Evolutionary conservation across 2,329 filamentous ascomycete species (phyloP).

Genomic region (Cytospora mali): DNA sequence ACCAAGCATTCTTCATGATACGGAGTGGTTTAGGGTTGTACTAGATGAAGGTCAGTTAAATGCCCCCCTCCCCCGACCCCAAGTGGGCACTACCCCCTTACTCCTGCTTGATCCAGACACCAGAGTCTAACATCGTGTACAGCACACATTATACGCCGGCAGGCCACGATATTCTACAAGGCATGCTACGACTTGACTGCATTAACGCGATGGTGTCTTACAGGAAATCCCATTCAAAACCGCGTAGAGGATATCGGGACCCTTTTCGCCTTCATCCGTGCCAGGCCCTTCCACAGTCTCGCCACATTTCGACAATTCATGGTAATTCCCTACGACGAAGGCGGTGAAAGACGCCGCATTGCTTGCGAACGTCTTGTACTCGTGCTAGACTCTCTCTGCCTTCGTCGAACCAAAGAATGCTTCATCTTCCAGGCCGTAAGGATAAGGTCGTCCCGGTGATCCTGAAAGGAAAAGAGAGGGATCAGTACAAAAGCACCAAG

Average conservation of each 20-base stretch:
- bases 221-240: conserved; percentile 59
- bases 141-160: conserved; percentile 56
- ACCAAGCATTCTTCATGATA: conserved; percentile 36
- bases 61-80: no score
- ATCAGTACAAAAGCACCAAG: conserved; percentile 41
- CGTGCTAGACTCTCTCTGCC: conserved; percentile 43
- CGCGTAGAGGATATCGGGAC: conserved; percentile 54
- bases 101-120: no score
- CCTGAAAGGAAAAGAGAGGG: conserved; percentile 37
- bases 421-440: conserved; percentile 31
- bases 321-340: conserved; percentile 42
- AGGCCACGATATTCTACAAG: conserved; percentile 46
- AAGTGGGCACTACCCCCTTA: no score
- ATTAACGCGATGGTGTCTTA: conserved; percentile 54
- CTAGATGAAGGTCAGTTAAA: conserved; percentile 47
- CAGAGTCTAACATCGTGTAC: not conserved
- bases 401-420: conserved; percentile 45
- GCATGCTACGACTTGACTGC: conserved; percentile 46
- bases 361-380: conserved; percentile 37
- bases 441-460: conserved; percentile 33
- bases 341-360: conserved; percentile 25
- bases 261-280: conserved; percentile 51
- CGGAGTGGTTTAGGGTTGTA: conserved; percentile 46
- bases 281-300: conserved; percentile 45
- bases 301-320: conserved; percentile 48